Evolutionary conservation across 305 asterid species (phyloP).

Genomic region (Striga hermonthica): DNA sequence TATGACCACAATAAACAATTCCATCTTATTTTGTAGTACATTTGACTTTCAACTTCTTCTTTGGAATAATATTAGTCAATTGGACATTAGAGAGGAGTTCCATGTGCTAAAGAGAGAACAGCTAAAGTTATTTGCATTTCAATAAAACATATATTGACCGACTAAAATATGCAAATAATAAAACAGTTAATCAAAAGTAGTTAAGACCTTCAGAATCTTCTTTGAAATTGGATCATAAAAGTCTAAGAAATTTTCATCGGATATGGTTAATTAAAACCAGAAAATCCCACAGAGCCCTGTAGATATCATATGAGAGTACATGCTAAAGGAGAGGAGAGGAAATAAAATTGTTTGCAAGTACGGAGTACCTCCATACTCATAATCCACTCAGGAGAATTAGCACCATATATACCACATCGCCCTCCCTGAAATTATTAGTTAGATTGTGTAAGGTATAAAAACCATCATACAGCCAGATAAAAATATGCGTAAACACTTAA

Average conservation of each 20-base stretch:
- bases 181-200: too few relatives aligned
- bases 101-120: too few relatives aligned
- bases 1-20: constrained; percentile 9
- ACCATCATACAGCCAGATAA: constrained; percentile 7
- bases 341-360: constrained; percentile 8
- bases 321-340: constrained; percentile 25
- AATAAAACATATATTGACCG: too few relatives aligned
- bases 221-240: too few relatives aligned
- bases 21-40: not conserved
- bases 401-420: constrained; percentile 92
- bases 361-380: constrained; percentile 88
- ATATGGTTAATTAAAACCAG: not conserved
- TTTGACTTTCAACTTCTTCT: too few relatives aligned
- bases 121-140: too few relatives aligned
- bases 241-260: not conserved
- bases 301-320: constrained; percentile 1
- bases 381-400: constrained; percentile 88
- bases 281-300: too few relatives aligned
- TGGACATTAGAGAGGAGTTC: too few relatives aligned
- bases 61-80: too few relatives aligned
- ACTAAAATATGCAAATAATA: too few relatives aligned
- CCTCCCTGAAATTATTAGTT: constrained; percentile 56
- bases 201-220: too few relatives aligned
- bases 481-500: constrained; percentile 10
- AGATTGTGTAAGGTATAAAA: constrained; percentile 31